Conservation (phyloP, 345 rosid species). For the Kandelia obovata region DNA sequence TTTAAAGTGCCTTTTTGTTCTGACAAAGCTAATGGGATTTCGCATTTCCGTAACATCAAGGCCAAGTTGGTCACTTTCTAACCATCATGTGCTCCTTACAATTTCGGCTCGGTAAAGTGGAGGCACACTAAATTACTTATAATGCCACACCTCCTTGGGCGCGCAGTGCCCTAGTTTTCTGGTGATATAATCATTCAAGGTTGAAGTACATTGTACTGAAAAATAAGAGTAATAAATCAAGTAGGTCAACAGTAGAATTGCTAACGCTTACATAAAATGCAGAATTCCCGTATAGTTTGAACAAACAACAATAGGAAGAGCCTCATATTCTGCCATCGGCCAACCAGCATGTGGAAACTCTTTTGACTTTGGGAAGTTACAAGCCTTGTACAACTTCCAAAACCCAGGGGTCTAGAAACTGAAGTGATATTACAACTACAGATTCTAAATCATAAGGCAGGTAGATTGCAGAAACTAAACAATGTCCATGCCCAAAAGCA, state of each 20-base stretch:
- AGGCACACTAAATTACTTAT: too few relatives aligned
- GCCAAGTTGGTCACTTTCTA: constrained; percentile 23
- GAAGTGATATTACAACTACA: constrained; percentile 14
- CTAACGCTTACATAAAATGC: neutral
- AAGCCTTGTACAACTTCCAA: constrained; percentile 10
- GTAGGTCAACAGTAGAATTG: neutral
- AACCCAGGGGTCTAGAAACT: constrained; percentile 1
- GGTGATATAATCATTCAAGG: too few relatives aligned
- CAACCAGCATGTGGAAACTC: constrained; percentile 4
- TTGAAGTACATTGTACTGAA: neutral
- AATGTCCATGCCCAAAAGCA: constrained; percentile 1
- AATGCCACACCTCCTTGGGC: too few relatives aligned
- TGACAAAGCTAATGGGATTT: neutral
- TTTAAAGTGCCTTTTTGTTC: constrained; percentile 18
- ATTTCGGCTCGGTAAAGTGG: too few relatives aligned
- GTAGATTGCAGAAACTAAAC: neutral
- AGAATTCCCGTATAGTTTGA: neutral
- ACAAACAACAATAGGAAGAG: neutral
- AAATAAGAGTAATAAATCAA: neutral
- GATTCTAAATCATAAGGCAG: constrained; percentile 2
- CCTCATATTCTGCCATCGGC: constrained; percentile 6
- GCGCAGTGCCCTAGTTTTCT: too few relatives aligned
- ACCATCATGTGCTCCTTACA: too few relatives aligned
- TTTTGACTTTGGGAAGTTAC: neutral
- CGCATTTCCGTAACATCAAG: constrained; percentile 11